A percentile compares a stretch with the other conserved stretches of the same genome.
Conservation (phyloP, 2,329 filamentous ascomycete genomes). For the Xylariaceae sp. region DNA sequence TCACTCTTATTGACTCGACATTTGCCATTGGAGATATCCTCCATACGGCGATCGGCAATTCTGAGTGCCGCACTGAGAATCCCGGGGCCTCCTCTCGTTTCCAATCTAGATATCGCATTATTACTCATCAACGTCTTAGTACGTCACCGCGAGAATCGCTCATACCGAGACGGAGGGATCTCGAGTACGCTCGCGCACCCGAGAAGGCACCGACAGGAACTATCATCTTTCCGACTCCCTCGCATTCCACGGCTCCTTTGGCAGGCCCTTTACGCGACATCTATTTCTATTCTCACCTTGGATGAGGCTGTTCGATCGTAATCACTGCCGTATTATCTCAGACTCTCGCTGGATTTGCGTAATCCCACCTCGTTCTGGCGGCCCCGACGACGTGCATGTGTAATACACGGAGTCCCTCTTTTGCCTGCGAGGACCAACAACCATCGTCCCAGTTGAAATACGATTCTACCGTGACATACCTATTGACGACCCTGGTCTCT, state of each 20-base stretch:
- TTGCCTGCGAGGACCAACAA: neutral
- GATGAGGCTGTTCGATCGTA: neutral
- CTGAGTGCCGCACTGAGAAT: slow-evolving; percentile 8
- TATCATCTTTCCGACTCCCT: neutral
- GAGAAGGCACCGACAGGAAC: neutral
- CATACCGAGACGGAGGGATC: slow-evolving; percentile 8
- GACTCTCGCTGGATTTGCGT: slow-evolving; percentile 14
- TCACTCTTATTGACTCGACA: no score
- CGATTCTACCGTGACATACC: neutral
- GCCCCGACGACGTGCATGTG: slow-evolving; percentile 18
- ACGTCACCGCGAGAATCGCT: slow-evolving; percentile 9
- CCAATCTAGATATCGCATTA: slow-evolving; percentile 12
- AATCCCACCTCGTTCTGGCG: slow-evolving; percentile 9
- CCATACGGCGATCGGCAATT: slow-evolving; percentile 6
- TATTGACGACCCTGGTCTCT: no score
- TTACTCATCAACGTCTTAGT: slow-evolving; percentile 15
- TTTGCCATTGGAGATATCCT: neutral
- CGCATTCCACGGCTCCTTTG: neutral
- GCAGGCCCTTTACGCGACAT: neutral
- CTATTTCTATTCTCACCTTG: neutral
- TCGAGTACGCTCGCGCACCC: neutral
- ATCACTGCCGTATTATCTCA: slow-evolving; percentile 20
- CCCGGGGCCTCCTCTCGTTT: slow-evolving; percentile 14
- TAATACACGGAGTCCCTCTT: neutral
- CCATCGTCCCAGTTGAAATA: slow-evolving; percentile 1